Evolutionary conservation across 2,329 filamentous ascomycete species (phyloP), one percentile per base, ranked within the genome.

Genomic region (Gaeumannomyces tritici): DNA sequence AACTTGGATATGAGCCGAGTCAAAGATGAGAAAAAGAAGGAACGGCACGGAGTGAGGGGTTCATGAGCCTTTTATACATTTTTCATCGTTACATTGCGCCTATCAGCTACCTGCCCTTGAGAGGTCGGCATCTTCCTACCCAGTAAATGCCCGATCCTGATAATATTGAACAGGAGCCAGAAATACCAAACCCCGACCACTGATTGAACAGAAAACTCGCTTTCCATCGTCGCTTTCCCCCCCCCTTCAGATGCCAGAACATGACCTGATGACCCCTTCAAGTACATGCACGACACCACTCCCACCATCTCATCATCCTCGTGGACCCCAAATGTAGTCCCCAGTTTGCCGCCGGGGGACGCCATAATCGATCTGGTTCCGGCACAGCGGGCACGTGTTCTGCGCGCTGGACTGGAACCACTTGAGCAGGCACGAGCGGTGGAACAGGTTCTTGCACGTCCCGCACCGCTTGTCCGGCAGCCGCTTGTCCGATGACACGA

Each of bases 371-470:
- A 97, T 97, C 27, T 89, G 88, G 73, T 96, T 96, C 69, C 95
- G 83, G 76, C 95, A 99, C 66, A 99, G 79, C 59, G 95, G 95
- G 75, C 95, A 99, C 59, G 89, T 93, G 70, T 90, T 95, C 70
- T 91, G 88, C 74, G 91, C 96, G 73, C 92, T 96, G 69, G 83
- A 93, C 80, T 91, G 90, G 80, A 99, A 98, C 95, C 95, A 99
- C 76, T 93, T 93, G 79, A 91, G 96, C 75, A 99, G 76, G 76
- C 95, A 99, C 2, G 85, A 84, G 1, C 88, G 84, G 75, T 99
- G 95, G 79, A 98, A 99, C 61, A 90, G 79, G 75, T 99, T 93
- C 80, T 92, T 93, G 81, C 95, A 99, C 1, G 93, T 98, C 58
- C 83, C 81, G 74, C 95, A 99, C 62, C 85, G 82, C 81, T 98